Evolutionary conservation across 2,329 filamentous ascomycete species (phyloP), one percentile per base, ranked within the genome.

Genomic region (Diaporthe eres): DNA sequence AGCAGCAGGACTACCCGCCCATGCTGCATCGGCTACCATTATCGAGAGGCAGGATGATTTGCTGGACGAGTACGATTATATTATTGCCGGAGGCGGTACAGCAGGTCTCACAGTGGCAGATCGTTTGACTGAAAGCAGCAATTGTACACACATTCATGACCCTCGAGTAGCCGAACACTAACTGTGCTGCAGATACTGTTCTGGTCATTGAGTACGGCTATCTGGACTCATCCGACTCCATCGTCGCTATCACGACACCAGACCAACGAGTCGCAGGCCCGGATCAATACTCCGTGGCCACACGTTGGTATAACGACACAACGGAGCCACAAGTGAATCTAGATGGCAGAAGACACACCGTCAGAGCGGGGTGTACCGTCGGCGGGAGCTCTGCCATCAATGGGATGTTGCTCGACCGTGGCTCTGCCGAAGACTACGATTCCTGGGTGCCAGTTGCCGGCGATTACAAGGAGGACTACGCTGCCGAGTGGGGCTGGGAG

Each of bases 41-140:
- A 42, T 70, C 10, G 49, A 70, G 65, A 70, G 65, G n/a, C 49
- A 70, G 65, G 49, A 70, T 70, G 65, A 22, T 42, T 42, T 70
- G 65, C 65, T 70, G 34, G 65, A 70, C 4, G 65, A 70, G 49
- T 74, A 74, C 67, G 72, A 74, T 10, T 74, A 74, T n/a, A 60
- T 74, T 39, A 61, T 74, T 19, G 65, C 63, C 9, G 72, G 72
- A 19, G 72, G 72, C 22, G 72, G 72, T 44, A 74, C 72, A 10
- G 72, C 72, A 37, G 72, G 72, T 31, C 53, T 74, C 17, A 71
- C 72, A 9, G 51, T 74, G 6, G 72, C 72, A 42, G 53, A 70
- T 55, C 65, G 65, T 15, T 70, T 70, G 49, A 70, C 65, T 3
- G 49, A 55, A 42, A 42, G 65, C 49, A n/a, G 65, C n/a, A 22